Evolutionary conservation across 108 stramenopile species (phyloP), one percentile per base, ranked within the genome.

Genomic region (Nitzschia putrida): DNA sequence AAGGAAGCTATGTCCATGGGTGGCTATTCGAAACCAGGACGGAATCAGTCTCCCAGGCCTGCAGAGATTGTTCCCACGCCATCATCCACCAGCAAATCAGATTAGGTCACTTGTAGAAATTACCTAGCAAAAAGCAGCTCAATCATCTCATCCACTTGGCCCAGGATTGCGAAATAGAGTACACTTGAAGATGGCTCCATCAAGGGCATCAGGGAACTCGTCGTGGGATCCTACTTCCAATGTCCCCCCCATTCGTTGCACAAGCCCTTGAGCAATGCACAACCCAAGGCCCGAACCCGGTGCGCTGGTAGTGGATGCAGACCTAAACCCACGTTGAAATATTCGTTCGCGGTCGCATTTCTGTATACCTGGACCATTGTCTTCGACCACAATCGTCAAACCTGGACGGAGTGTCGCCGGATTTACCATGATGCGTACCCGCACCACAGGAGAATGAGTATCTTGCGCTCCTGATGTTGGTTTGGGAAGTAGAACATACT

Each of bases 301-400:
- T 10, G 87, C 74, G 41, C 73, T 74, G 47, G 42, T 65, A 18
- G 83, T 82, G 22, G 40, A 44, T 11, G 66, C 55, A 34, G 86
- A 73, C 38, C 94, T 81, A 73, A 77, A 90, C 20, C 91, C 89
- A 22, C 94, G 77, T n/a, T 80, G 57, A 68, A 95, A 91, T 10
- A 95, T 80, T 0, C 43, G 11, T 8, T 69, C 65, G 22, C 43
- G 66, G n/a, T 68, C 63, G 42, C 50, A 51, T 11, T 89, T 85
- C 20, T 61, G 23, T 49, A 95, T 86, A 18, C 94, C 91, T 14
- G 89, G 91, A 11, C 94, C 94, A 66, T 95, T 92, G 74, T 95
- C 91, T 68, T 90, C 85, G 6, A 95, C 80, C 25, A 82, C 76
- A 24, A 95, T 75, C 18, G 86, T 89, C 7, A 84, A 85, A 9